phyloP scores from a whole-genome alignment of 441 rosid species.

The Syzygium malaccense region DNA sequence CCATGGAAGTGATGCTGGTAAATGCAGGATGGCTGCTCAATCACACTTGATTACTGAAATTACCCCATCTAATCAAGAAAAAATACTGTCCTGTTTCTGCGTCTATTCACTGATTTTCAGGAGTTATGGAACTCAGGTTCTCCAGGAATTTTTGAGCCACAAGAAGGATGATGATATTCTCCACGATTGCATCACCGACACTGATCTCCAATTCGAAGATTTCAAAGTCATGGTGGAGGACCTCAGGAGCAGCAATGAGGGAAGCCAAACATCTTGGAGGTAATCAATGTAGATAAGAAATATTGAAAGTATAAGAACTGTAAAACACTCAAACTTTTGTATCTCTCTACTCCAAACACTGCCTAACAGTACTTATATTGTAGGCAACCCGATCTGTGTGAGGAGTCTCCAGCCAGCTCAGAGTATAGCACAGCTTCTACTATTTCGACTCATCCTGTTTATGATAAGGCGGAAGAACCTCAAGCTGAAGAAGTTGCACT shows the following conservation, averaged over 20 bases:
- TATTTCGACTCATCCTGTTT: slow-evolving; percentile 24
- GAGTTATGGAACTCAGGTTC: slow-evolving; percentile 41
- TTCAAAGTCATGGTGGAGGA: slow-evolving; percentile 71
- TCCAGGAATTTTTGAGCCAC: slow-evolving; percentile 70
- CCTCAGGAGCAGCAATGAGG: slow-evolving; percentile 53
- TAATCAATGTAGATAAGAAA: slow-evolving; percentile 13
- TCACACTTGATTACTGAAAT: background rate
- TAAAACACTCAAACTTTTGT: background rate
- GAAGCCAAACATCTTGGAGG: slow-evolving; percentile 80
- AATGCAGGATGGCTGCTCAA: background rate
- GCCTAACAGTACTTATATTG: slow-evolving; percentile 11
- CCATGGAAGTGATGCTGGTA: background rate
- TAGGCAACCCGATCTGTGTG: slow-evolving; percentile 82
- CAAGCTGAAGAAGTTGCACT: slow-evolving; percentile 30
- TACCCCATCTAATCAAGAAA: background rate
- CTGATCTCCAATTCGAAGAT: slow-evolving; percentile 71
- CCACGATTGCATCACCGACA: slow-evolving; percentile 40
- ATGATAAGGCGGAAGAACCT: slow-evolving; percentile 39
- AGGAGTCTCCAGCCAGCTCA: slow-evolving; percentile 87
- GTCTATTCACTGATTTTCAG: background rate
- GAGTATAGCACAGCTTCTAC: slow-evolving; percentile 89
- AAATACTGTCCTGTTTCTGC: background rate
- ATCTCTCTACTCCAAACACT: background rate
- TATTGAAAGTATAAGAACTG: background rate
- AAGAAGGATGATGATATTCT: slow-evolving; percentile 59